Evolutionary conservation across 768 basidiomycete species (phyloP).

Genomic region (Thelephora aurantiotincta): DNA sequence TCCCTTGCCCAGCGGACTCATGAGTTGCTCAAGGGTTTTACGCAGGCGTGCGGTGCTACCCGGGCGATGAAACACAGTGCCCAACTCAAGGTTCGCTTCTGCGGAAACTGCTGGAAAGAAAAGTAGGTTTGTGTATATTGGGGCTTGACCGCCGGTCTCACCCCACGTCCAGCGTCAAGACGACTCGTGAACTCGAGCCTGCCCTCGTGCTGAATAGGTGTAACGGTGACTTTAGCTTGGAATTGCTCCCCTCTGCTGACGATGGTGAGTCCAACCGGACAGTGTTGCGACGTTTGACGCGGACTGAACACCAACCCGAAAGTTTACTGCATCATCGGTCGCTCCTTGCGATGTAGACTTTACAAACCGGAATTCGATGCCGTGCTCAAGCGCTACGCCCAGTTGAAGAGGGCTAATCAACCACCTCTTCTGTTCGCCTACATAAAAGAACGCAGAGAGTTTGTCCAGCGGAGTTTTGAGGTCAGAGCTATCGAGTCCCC

Average conservation of each 20-base stretch:
- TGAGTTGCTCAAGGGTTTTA: not conserved
- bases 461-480: not conserved
- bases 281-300: not conserved
- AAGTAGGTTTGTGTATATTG: not conserved
- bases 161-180: not conserved
- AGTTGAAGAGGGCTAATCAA: not conserved
- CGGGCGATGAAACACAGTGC: constrained; percentile 1
- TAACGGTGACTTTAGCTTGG: not conserved
- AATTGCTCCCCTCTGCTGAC: not conserved
- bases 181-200: not conserved
- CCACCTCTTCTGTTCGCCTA: not conserved
- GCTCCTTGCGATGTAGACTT: not conserved
- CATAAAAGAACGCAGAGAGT: constrained; percentile 1
- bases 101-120: constrained; percentile 4
- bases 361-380: constrained; percentile 1
- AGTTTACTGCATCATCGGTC: too few relatives aligned
- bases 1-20: too few relatives aligned
- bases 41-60: constrained; percentile 4
- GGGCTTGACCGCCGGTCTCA: not conserved
- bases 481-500: not conserved
- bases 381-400: not conserved
- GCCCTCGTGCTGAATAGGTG: not conserved
- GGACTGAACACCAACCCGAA: not conserved
- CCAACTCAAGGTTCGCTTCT: not conserved
- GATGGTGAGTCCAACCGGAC: not conserved